phyloP scores from a whole-genome alignment of 225 moss, liverwort and hornwort genomes.

The Ulota crispa region DNA sequence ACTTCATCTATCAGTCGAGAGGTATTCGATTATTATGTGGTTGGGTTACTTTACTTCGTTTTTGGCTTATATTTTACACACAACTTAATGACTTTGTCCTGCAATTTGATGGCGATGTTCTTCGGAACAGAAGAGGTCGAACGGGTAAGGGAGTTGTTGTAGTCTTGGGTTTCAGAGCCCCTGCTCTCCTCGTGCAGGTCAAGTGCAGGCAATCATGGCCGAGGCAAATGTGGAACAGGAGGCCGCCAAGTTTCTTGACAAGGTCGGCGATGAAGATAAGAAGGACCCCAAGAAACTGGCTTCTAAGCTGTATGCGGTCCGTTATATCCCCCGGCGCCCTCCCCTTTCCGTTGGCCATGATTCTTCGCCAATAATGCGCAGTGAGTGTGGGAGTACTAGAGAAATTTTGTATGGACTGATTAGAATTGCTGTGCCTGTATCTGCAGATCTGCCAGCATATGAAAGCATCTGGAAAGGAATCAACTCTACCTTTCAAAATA shows the following conservation, averaged over 20 bases:
- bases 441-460: slow-evolving; percentile 88
- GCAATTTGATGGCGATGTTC: slow-evolving; percentile 8
- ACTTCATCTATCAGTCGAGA: not conserved
- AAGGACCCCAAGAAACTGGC: slow-evolving; percentile 85
- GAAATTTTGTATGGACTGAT: slow-evolving; percentile 9
- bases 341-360: not conserved
- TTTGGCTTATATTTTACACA: not conserved
- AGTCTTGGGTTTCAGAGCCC: slow-evolving; percentile 16
- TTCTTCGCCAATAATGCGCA: not conserved
- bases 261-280: slow-evolving; percentile 89
- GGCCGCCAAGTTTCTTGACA: slow-evolving; percentile 82
- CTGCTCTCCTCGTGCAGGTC: slow-evolving; percentile 28
- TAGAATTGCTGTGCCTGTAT: slow-evolving; percentile 15
- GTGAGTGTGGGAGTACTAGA: not conserved
- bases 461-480: slow-evolving; percentile 76
- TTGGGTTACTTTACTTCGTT: slow-evolving; percentile 4
- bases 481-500: slow-evolving; percentile 70
- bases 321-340: not conserved
- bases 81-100: not conserved
- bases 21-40: not conserved
- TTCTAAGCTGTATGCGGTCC: slow-evolving; percentile 76
- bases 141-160: not conserved
- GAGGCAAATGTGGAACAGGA: slow-evolving; percentile 77
- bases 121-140: slow-evolving; percentile 10
- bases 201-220: slow-evolving; percentile 45